A percentile compares a stretch with the other conserved stretches of the same genome.
phyloP scores from a whole-genome alignment of 78 protist species.

The Bigelowiella natans region DNA sequence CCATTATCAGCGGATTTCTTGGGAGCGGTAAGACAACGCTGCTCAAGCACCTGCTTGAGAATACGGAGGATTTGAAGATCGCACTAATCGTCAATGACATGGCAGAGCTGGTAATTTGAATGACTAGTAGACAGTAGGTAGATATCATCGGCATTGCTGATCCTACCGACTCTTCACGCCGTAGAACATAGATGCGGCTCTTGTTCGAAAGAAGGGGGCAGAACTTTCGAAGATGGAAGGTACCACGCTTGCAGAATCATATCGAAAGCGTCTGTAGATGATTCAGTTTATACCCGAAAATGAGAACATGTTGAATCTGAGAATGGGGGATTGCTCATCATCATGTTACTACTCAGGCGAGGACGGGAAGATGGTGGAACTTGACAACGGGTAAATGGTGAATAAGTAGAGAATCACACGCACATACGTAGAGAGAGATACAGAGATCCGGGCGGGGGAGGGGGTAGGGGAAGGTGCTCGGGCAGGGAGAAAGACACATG shows the following conservation, averaged over 20 bases:
- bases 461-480: too few species aligned
- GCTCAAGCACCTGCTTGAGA: constrained; percentile 39
- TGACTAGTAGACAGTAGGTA: not conserved
- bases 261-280: too few species aligned
- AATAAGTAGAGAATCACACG: too few species aligned
- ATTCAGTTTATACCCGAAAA: too few species aligned
- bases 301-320: not conserved
- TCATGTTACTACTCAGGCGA: not conserved
- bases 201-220: not conserved
- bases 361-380: not conserved
- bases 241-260: too few species aligned
- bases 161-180: not conserved
- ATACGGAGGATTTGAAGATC: constrained; percentile 14
- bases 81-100: constrained; percentile 71
- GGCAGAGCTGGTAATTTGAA: constrained; percentile 18
- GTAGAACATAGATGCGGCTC: not conserved
- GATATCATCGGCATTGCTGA: not conserved
- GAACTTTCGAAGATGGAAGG: not conserved
- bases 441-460: too few species aligned
- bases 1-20: not conserved
- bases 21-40: constrained; percentile 80
- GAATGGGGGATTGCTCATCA: too few species aligned
- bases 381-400: not conserved
- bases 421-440: too few species aligned
- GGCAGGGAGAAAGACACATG: too few species aligned